phyloP scores from a whole-genome alignment of 192 early-diverging fungal species.

The Chytriomyces confervae region DNA sequence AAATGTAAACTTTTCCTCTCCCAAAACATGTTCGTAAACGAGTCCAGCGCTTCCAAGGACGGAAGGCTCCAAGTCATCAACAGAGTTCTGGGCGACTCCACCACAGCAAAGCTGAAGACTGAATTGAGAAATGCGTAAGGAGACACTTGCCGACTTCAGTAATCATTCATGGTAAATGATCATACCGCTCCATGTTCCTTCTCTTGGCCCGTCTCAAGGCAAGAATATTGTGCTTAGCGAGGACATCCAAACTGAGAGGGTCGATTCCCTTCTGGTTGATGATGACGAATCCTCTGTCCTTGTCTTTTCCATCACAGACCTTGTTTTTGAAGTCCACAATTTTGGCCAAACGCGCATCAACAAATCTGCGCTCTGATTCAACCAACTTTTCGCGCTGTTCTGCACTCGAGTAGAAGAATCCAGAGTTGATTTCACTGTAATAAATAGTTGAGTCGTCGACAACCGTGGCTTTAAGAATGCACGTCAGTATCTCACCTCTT shows the following conservation, averaged over 20 bases:
- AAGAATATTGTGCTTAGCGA: conserved; percentile 94
- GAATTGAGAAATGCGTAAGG: neutral
- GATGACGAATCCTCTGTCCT: conserved; percentile 87
- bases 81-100: conserved; percentile 95
- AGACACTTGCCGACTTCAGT: neutral
- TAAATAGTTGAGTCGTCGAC: neutral
- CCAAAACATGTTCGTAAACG: conserved; percentile 95
- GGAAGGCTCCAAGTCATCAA: conserved; percentile 87
- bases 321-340: conserved; percentile 96
- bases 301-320: conserved; percentile 85
- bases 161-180: neutral
- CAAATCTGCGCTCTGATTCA: conserved; percentile 94
- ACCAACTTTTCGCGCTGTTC: conserved; percentile 99
- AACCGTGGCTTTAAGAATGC: neutral
- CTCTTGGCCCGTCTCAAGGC: conserved; percentile 96
- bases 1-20: conserved; percentile 99
- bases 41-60: conserved; percentile 90
- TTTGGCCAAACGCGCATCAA: conserved; percentile 92
- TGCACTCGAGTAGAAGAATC: conserved; percentile 97
- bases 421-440: conserved; percentile 91
- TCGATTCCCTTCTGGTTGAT: conserved; percentile 99
- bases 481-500: conserved; percentile 71
- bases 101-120: conserved; percentile 92
- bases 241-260: conserved; percentile 92
- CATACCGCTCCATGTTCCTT: conserved; percentile 95